Percentiles rank a stretch among this genome's conserved stretches.
Evolutionary conservation across 257 asterid species (phyloP).

Genomic region (Misopates orontium): DNA sequence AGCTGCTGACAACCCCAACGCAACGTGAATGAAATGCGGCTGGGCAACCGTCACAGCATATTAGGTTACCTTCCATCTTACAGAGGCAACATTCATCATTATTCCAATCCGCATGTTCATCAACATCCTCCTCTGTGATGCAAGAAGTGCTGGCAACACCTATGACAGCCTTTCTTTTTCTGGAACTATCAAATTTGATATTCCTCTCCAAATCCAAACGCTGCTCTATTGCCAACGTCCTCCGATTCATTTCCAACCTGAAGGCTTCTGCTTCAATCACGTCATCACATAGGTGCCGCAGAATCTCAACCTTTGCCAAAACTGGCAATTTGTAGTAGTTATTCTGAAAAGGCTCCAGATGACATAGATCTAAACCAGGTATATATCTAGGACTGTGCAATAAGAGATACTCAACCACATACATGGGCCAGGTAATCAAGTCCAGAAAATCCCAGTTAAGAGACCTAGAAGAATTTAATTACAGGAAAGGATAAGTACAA

Average conservation of each 20-base stretch:
- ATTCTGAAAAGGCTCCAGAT: constrained; percentile 51
- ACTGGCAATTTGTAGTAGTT: constrained; percentile 71
- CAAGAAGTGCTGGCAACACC: constrained; percentile 62
- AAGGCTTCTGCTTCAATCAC: constrained; percentile 73
- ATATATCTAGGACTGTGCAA: constrained; percentile 63
- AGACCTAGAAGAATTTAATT: constrained; percentile 51
- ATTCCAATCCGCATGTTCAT: constrained; percentile 66
- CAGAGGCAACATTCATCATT: constrained; percentile 95
- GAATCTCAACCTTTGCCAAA: constrained; percentile 69
- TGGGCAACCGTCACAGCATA: constrained; percentile 99
- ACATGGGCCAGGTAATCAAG: constrained; percentile 92
- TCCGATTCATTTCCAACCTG: constrained; percentile 69
- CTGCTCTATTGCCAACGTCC: constrained; percentile 58
- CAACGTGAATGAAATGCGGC: constrained; percentile 95
- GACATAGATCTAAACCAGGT: constrained; percentile 60
- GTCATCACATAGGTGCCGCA: constrained; percentile 89
- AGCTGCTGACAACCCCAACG: constrained; percentile 77
- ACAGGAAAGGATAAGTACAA: constrained; percentile 27
- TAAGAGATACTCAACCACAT: constrained; percentile 75
- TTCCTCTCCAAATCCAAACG: constrained; percentile 49
- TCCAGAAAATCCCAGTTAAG: constrained; percentile 95
- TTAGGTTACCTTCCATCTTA: constrained; percentile 90
- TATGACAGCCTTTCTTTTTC: constrained; percentile 52
- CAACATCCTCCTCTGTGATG: constrained; percentile 59
- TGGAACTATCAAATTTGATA: constrained; percentile 44